These are phyloP conservation scores for Xylaria sp. DNA, from an alignment of 2,329 filamentous ascomycete genomes.

Conservation along the genomic window DNA sequence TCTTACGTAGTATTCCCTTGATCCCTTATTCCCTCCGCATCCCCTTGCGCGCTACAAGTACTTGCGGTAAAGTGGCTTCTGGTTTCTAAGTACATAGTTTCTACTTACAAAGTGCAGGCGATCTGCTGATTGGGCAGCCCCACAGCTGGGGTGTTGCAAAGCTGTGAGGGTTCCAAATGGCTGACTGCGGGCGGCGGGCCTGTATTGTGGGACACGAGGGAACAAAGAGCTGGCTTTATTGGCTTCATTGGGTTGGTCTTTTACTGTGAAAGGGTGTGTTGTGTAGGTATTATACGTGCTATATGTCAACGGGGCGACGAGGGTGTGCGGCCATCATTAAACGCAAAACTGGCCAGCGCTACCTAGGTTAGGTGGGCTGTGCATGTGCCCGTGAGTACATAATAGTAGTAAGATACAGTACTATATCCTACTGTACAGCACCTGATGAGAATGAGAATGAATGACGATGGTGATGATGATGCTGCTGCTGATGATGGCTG, in stretches of 20 bases:
- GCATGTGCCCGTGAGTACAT: background rate
- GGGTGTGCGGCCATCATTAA: conserved; percentile 25
- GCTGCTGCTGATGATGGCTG: background rate
- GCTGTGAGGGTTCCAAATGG: conserved; percentile 14
- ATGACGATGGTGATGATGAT: background rate
- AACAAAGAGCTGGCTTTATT: background rate
- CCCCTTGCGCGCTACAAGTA: background rate
- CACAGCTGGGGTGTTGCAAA: conserved; percentile 21
- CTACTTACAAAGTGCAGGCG: background rate
- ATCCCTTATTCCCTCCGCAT: background rate
- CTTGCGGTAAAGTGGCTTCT: conserved; percentile 5
- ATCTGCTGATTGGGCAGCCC: conserved; percentile 26
- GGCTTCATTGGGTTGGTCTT: conserved; percentile 1
- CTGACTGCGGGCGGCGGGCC: background rate
- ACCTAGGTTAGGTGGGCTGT: background rate
- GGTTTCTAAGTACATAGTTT: conserved; percentile 1
- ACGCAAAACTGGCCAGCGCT: conserved; percentile 20
- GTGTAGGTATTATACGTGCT: background rate
- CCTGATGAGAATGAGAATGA: background rate
- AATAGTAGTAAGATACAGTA: background rate
- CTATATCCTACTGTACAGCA: background rate
- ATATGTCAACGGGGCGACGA: conserved; percentile 4
- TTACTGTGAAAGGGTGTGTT: background rate
- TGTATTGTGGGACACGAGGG: conserved; percentile 6
- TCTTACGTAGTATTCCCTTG: too few species aligned